These are phyloP conservation scores for Boletus rex-veris DNA, from an alignment of 768 basidiomycete genomes.

Conservation along the genomic window DNA sequence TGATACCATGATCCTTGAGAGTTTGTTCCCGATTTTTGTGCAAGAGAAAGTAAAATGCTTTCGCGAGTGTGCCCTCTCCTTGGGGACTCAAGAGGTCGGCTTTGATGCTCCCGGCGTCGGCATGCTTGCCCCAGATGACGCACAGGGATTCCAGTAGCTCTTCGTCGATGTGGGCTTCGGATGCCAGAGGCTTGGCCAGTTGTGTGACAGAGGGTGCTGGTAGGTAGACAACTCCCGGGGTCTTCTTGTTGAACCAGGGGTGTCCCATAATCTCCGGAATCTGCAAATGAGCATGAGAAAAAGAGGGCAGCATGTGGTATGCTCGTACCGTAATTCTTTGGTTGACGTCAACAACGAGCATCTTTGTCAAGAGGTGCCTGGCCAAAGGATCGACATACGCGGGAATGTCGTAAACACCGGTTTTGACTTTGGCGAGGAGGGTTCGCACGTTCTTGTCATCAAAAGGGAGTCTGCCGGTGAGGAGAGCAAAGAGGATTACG, in stretches of 20 bases:
- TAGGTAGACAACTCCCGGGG: slow-evolving; percentile 46
- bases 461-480: slow-evolving; percentile 89
- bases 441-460: slow-evolving; percentile 83
- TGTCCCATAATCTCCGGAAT: slow-evolving; percentile 83
- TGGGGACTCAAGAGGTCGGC: slow-evolving; percentile 66
- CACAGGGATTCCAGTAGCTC: slow-evolving; percentile 76
- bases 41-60: slow-evolving; percentile 87
- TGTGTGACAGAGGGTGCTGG: slow-evolving; percentile 60
- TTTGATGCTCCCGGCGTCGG: slow-evolving; percentile 55
- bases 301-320: not conserved
- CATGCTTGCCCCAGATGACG: slow-evolving; percentile 80
- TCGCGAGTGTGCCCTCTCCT: slow-evolving; percentile 71
- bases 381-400: slow-evolving; percentile 77
- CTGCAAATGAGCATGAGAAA: slow-evolving; percentile 38
- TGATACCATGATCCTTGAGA: slow-evolving; percentile 51
- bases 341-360: slow-evolving; percentile 85
- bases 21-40: slow-evolving; percentile 68
- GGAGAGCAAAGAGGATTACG: slow-evolving; percentile 86
- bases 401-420: slow-evolving; percentile 83
- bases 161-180: slow-evolving; percentile 66
- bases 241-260: slow-evolving; percentile 69
- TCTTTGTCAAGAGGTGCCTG: slow-evolving; percentile 75
- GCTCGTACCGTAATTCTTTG: slow-evolving; percentile 71
- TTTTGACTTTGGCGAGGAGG: slow-evolving; percentile 82
- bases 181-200: slow-evolving; percentile 67